phyloP scores from a whole-genome alignment of 2,329 filamentous ascomycete species.

The Hawksworthiomyces lignivorus region DNA sequence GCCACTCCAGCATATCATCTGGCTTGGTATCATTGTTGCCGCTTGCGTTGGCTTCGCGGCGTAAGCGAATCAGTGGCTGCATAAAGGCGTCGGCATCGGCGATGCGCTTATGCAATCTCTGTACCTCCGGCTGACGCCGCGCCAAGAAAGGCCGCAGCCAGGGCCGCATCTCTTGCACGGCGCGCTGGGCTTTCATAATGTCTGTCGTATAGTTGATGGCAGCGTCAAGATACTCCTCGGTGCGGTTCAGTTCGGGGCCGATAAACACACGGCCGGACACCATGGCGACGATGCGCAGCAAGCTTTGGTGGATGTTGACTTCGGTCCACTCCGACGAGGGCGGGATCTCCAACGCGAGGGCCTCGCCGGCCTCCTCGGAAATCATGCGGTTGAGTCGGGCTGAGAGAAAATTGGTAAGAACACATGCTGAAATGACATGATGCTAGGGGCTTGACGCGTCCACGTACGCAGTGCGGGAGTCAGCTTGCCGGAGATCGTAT shows the following conservation, averaged over 20 bases:
- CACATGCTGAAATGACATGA: no score
- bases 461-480: constrained; percentile 26
- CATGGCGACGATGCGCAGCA: constrained; percentile 38
- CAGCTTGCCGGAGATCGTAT: constrained; percentile 24
- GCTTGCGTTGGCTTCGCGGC: constrained; percentile 19
- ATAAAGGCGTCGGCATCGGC: constrained; percentile 28
- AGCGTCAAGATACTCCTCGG: constrained; percentile 36
- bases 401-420: background rate
- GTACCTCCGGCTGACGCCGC: constrained; percentile 25
- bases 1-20: constrained; percentile 41
- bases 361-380: constrained; percentile 28
- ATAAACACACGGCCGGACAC: constrained; percentile 40
- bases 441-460: no score
- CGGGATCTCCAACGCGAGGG: constrained; percentile 27
- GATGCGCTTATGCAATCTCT: constrained; percentile 24
- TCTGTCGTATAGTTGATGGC: constrained; percentile 39
- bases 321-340: constrained; percentile 31
- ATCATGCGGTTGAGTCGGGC: constrained; percentile 27
- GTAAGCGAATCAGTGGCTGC: constrained; percentile 25
- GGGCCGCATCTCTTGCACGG: constrained; percentile 20
- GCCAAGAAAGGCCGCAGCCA: constrained; percentile 28
- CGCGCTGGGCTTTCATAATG: constrained; percentile 27
- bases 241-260: constrained; percentile 36
- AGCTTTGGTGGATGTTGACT: constrained; percentile 30
- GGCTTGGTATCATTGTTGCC: constrained; percentile 22